A percentile compares a stretch with the other conserved stretches of the same genome.
phyloP scores from a whole-genome alignment of 148 eudicot species.

The Silene latifolia region DNA sequence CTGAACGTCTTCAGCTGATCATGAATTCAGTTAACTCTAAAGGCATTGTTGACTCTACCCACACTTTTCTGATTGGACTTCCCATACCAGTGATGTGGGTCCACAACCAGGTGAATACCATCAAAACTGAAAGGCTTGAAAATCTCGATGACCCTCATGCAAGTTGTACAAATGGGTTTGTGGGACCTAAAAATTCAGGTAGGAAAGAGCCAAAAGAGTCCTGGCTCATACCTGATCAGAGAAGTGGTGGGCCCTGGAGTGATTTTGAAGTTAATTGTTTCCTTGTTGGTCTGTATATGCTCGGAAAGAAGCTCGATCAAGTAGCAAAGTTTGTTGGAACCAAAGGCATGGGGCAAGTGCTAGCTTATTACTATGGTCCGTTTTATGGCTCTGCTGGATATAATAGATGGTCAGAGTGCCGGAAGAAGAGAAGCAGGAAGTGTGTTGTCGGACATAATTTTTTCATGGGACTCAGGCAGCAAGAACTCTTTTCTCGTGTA shows the following conservation, averaged over 20 bases:
- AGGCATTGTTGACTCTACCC: slow-evolving; percentile 13
- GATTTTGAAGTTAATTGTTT: slow-evolving; percentile 57
- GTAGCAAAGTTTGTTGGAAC: slow-evolving; percentile 52
- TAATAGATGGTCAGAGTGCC: slow-evolving; percentile 61
- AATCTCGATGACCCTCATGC: slow-evolving; percentile 4
- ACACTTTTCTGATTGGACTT: slow-evolving; percentile 44
- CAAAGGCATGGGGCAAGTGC: slow-evolving; percentile 50
- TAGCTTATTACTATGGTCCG: slow-evolving; percentile 54
- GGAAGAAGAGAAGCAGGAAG: slow-evolving; percentile 57
- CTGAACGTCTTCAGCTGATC: slow-evolving; percentile 23
- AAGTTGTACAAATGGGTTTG: slow-evolving; percentile 11
- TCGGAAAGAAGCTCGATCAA: slow-evolving; percentile 62
- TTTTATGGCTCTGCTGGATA: slow-evolving; percentile 50
- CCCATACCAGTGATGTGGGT: slow-evolving; percentile 50
- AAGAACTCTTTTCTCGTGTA: slow-evolving; percentile 63
- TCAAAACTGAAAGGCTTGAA: slow-evolving; percentile 23
- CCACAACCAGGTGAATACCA: slow-evolving; percentile 18
- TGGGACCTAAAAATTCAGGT: slow-evolving; percentile 7
- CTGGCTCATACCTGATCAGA: slow-evolving; percentile 46
- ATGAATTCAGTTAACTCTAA: slow-evolving; percentile 23
- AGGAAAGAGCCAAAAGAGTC: slow-evolving; percentile 11
- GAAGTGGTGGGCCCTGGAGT: slow-evolving; percentile 42
- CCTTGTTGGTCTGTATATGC: slow-evolving; percentile 68
- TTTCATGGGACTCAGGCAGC: slow-evolving; percentile 71
- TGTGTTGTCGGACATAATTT: slow-evolving; percentile 58